Conservation (phyloP, 345 rosid species). For the Citrus unshiu region DNA sequence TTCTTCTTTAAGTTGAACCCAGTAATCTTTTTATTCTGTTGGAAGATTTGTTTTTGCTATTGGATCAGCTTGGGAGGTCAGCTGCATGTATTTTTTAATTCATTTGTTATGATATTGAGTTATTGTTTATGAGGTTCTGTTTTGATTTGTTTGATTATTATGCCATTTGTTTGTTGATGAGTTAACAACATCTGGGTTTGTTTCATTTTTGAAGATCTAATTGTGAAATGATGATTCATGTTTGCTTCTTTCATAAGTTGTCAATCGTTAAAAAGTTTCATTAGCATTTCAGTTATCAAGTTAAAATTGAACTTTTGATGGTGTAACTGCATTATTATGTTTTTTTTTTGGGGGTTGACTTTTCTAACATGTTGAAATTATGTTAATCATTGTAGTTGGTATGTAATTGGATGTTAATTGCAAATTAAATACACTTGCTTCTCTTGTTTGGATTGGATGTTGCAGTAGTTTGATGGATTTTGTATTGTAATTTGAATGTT, state of each 20-base stretch:
- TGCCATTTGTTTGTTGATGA: slow-evolving; percentile 1
- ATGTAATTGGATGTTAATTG: not conserved
- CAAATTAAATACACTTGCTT: slow-evolving; percentile 3
- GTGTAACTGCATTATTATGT: slow-evolving; percentile 11
- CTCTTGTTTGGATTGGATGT: slow-evolving; percentile 24
- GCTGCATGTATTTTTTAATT: not conserved
- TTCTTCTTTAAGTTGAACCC: not conserved
- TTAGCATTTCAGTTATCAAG: not conserved
- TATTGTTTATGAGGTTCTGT: slow-evolving; percentile 9
- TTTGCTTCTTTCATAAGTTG: slow-evolving; percentile 5
- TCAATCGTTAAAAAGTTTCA: slow-evolving; percentile 5
- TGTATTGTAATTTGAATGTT: not conserved
- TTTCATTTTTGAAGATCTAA: slow-evolving; percentile 22
- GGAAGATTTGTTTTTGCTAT: not conserved
- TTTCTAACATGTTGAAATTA: not conserved
- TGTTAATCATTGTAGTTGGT: not conserved
- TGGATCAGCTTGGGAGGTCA: slow-evolving; percentile 10
- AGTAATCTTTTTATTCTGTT: not conserved
- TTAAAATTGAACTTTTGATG: slow-evolving; percentile 13
- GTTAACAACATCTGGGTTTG: slow-evolving; percentile 12
- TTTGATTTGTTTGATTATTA: not conserved
- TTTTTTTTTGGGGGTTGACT: not conserved
- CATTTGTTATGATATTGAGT: not conserved
- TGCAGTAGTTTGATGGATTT: slow-evolving; percentile 18
- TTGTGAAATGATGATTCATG: not conserved